A percentile compares a stretch with the other conserved stretches of the same genome.
Evolutionary conservation across 1,139 yeast species (phyloP).

Genomic region (Citeromyces siamensis): DNA sequence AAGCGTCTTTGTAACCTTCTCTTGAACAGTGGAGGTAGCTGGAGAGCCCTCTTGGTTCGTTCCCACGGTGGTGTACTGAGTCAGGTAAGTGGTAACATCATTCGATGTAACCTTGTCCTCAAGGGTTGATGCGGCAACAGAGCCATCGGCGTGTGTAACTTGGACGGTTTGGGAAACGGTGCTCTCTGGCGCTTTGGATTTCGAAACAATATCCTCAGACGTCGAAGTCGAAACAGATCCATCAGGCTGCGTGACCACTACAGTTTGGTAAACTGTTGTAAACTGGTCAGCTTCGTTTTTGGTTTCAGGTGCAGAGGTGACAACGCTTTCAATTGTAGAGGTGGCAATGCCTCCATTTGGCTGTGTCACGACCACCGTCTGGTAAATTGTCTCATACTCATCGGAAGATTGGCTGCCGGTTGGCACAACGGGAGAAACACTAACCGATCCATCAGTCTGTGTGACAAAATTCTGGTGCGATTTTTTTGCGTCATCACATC

Average conservation of each 20-base stretch:
- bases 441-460: slow-evolving; percentile 2
- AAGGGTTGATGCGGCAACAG: slow-evolving; percentile 4
- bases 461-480: slow-evolving; percentile 11
- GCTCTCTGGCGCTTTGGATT: slow-evolving; percentile 4
- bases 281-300: not conserved
- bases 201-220: slow-evolving; percentile 7
- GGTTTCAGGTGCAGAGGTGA: slow-evolving; percentile 6
- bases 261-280: not conserved
- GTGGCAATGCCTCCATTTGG: slow-evolving; percentile 4
- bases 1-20: slow-evolving; percentile 11
- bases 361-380: slow-evolving; percentile 2
- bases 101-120: slow-evolving; percentile 3
- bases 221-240: slow-evolving; percentile 6
- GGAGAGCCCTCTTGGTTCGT: slow-evolving; percentile 6
- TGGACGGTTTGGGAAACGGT: slow-evolving; percentile 5
- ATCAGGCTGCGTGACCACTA: slow-evolving; percentile 1
- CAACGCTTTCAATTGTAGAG: slow-evolving; percentile 7
- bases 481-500: not conserved
- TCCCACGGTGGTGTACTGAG: not conserved
- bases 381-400: not conserved
- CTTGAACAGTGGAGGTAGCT: slow-evolving; percentile 7
- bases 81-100: slow-evolving; percentile 4
- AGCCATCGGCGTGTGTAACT: slow-evolving; percentile 4
- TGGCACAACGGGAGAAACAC: slow-evolving; percentile 5
- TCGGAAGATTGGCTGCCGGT: not conserved